phyloP scores from a whole-genome alignment of 1,284 basidiomycete genomes.

The Flammula alnicola region DNA sequence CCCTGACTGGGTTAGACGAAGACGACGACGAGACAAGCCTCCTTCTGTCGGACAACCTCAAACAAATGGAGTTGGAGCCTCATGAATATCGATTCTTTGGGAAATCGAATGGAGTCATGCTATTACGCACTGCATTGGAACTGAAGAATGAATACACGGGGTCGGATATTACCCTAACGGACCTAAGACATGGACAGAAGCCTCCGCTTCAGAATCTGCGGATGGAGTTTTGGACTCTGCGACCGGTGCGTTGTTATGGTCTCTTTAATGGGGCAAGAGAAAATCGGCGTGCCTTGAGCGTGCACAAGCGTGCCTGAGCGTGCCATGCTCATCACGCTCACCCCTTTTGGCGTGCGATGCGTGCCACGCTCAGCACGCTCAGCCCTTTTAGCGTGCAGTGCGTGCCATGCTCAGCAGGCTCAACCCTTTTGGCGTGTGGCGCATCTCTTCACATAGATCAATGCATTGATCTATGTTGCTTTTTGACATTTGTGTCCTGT shows the following conservation, averaged over 20 bases:
- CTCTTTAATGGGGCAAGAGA: no score
- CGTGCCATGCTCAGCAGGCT: no score
- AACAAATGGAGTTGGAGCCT: slow-evolving; percentile 38
- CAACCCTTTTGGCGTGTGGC: no score
- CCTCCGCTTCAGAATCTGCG: slow-evolving; percentile 30
- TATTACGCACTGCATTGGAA: slow-evolving; percentile 68
- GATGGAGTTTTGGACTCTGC: slow-evolving; percentile 42
- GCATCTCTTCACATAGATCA: no score
- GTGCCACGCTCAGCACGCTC: no score
- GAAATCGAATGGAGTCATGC: slow-evolving; percentile 70
- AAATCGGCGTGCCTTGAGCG: no score
- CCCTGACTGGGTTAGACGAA: slow-evolving; percentile 20
- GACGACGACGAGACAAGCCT: slow-evolving; percentile 43
- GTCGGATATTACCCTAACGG: background rate
- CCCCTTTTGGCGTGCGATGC: no score
- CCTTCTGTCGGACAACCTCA: slow-evolving; percentile 42
- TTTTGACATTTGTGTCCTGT: no score
- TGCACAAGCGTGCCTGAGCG: no score
- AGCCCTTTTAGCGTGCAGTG: no score
- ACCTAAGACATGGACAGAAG: background rate
- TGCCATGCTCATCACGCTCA: no score
- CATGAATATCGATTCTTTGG: slow-evolving; percentile 65
- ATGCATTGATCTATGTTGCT: no score
- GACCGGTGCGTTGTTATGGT: slow-evolving; percentile 39
- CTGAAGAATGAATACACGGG: slow-evolving; percentile 64